phyloP scores from a whole-genome alignment of 176 grass and related monocot genomes.

The Avena atlantica region DNA sequence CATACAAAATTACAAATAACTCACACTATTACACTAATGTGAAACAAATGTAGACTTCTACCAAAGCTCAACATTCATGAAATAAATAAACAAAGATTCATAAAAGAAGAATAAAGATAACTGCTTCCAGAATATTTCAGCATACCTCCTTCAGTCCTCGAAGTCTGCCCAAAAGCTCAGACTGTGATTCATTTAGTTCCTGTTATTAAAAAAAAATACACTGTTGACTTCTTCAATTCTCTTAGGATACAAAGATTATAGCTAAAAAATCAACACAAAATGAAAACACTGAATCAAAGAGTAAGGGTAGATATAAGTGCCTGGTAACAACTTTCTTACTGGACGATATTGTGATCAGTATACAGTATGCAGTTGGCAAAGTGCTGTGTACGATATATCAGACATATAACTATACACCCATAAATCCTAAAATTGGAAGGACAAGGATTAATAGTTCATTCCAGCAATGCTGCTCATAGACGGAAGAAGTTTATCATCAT shows the following conservation, averaged over 20 bases:
- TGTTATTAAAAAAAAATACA: conserved; percentile 19
- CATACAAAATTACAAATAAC: not conserved
- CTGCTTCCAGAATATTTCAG: conserved; percentile 20
- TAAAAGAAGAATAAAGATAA: conserved; percentile 14
- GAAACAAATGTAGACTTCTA: not conserved
- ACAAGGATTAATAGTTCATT: not conserved
- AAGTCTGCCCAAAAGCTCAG: conserved; percentile 81
- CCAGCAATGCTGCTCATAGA: not conserved
- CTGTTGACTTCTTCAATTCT: not conserved
- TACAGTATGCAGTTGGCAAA: not conserved
- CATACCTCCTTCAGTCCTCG: conserved; percentile 81
- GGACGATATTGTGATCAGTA: not conserved
- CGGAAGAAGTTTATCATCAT: not conserved
- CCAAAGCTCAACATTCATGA: not conserved
- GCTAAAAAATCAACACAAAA: not conserved
- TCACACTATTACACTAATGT: not conserved
- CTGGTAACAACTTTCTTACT: not conserved
- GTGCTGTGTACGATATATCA: not conserved
- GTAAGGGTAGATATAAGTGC: not conserved
- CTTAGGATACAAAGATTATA: not conserved
- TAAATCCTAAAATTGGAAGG: not conserved
- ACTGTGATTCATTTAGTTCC: conserved; percentile 85
- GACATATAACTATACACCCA: not conserved
- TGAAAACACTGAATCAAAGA: not conserved
- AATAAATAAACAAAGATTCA: not conserved